Percentiles rank a stretch among this genome's conserved stretches.
phyloP scores from a whole-genome alignment of 2,329 filamentous ascomycete species.

The Podosphaera leucotricha region DNA sequence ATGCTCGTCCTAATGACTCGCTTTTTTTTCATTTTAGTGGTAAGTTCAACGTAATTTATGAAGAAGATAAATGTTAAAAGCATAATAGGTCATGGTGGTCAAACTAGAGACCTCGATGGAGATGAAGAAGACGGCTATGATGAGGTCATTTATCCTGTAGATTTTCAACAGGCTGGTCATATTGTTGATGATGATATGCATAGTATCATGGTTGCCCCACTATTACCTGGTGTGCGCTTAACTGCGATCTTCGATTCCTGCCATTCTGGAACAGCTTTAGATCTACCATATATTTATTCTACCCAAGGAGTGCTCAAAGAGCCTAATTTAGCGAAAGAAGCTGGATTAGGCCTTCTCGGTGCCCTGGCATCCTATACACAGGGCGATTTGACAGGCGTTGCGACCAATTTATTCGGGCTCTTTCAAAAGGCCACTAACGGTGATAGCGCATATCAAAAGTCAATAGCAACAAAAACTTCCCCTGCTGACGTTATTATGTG shows the following conservation, averaged over 20 bases:
- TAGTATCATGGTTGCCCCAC: constrained; percentile 48
- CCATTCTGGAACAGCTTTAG: constrained; percentile 41
- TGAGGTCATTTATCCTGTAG: constrained; percentile 65
- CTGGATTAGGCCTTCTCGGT: constrained; percentile 36
- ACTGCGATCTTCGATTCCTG: constrained; percentile 48
- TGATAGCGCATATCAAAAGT: constrained; percentile 54
- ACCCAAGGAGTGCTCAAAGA: constrained; percentile 46
- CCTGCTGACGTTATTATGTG: constrained; percentile 95
- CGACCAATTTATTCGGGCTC: constrained; percentile 56
- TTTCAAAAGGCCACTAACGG: constrained; percentile 72
- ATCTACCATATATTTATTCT: constrained; percentile 45
- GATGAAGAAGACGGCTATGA: constrained; percentile 67
- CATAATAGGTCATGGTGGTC: constrained; percentile 48
- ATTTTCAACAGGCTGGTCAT: constrained; percentile 56
- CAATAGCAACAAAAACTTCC: constrained; percentile 72
- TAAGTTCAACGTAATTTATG: constrained; percentile 19
- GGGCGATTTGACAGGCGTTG: constrained; percentile 67
- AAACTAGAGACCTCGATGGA: constrained; percentile 55
- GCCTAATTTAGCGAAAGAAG: constrained; percentile 44
- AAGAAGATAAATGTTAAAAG: constrained; percentile 1
- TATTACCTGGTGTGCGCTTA: constrained; percentile 61
- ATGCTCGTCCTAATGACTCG: constrained; percentile 76
- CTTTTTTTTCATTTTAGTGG: constrained; percentile 96
- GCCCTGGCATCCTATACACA: constrained; percentile 39
- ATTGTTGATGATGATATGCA: constrained; percentile 74